phyloP scores from a whole-genome alignment of 805 yeast genomes.

The Ogataea siamensis region DNA sequence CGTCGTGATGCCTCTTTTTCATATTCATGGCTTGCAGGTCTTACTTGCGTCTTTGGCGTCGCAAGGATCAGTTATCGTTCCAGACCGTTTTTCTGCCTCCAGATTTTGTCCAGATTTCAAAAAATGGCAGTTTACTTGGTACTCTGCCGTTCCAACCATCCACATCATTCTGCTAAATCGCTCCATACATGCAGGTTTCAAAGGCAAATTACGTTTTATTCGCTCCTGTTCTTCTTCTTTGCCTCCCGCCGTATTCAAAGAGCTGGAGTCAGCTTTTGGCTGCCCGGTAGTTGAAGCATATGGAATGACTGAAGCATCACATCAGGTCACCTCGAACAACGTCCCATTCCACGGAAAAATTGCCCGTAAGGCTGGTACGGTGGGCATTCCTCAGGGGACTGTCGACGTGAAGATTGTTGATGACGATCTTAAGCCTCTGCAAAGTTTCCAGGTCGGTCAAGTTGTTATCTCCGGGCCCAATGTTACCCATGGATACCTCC shows the following conservation, averaged over 20 bases:
- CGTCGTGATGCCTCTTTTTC: conserved; percentile 75
- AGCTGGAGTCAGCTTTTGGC: conserved; percentile 53
- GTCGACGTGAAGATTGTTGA: conserved; percentile 63
- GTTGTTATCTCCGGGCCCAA: conserved; percentile 65
- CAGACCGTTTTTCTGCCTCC: conserved; percentile 59
- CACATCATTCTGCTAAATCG: conserved; percentile 62
- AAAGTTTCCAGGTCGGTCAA: conserved; percentile 64
- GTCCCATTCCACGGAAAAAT: conserved; percentile 52
- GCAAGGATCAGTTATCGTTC: conserved; percentile 61
- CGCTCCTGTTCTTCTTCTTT: conserved; percentile 72
- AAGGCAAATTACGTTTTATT: conserved; percentile 53
- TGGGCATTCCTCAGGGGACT: conserved; percentile 58
- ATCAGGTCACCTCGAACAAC: conserved; percentile 73
- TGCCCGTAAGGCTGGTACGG: conserved; percentile 65
- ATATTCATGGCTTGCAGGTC: conserved; percentile 74
- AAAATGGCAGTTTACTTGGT: conserved; percentile 58
- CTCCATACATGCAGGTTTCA: conserved; percentile 51
- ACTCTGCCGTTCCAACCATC: conserved; percentile 75
- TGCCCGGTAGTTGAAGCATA: conserved; percentile 77
- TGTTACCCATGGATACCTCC: conserved; percentile 69
- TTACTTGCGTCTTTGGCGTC: conserved; percentile 57
- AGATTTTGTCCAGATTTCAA: conserved; percentile 60
- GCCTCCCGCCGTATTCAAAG: conserved; percentile 61
- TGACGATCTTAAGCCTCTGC: conserved; percentile 45
- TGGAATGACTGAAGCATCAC: conserved; percentile 82